These are phyloP conservation scores for Ciborinia camelliae DNA, from an alignment of 2,329 filamentous ascomycete species.

Conservation along the genomic window DNA sequence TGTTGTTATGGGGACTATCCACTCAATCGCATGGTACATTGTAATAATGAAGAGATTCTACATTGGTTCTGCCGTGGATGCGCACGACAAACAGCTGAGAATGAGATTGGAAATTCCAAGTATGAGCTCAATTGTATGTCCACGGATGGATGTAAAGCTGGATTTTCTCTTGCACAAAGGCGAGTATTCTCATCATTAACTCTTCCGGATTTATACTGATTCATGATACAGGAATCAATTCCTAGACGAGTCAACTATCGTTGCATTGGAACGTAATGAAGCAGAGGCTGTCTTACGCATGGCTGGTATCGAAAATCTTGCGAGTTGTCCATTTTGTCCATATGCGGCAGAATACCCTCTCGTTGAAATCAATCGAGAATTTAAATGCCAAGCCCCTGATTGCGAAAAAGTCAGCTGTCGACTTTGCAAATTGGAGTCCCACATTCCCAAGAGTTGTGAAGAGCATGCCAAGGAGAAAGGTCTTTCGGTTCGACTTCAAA, in stretches of 20 bases:
- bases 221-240: constrained; percentile 27
- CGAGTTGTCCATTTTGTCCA: constrained; percentile 76
- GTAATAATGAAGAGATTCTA: constrained; percentile 48
- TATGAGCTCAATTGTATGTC: constrained; percentile 71
- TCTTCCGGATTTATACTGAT: constrained; percentile 21
- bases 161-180: constrained; percentile 56
- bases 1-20: constrained; percentile 70
- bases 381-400: constrained; percentile 63
- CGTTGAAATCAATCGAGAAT: constrained; percentile 66
- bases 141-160: constrained; percentile 59
- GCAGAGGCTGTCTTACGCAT: constrained; percentile 66
- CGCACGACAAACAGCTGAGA: constrained; percentile 61
- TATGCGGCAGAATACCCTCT: constrained; percentile 72
- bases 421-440: constrained; percentile 64
- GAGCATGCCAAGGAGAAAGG: constrained; percentile 61
- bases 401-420: constrained; percentile 65
- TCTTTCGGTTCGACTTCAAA: constrained; percentile 57
- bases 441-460: constrained; percentile 69
- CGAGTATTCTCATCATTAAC: constrained; percentile 42
- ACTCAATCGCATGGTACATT: constrained; percentile 65
- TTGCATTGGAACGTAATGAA: constrained; percentile 67
- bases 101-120: constrained; percentile 64
- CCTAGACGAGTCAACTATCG: constrained; percentile 54
- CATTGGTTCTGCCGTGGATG: constrained; percentile 68
- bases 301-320: constrained; percentile 69